A percentile compares a stretch with the other conserved stretches of the same genome.
These are phyloP conservation scores for Suhomyces prunicola DNA, from an alignment of 805 yeast genomes.

Conservation along the genomic window DNA sequence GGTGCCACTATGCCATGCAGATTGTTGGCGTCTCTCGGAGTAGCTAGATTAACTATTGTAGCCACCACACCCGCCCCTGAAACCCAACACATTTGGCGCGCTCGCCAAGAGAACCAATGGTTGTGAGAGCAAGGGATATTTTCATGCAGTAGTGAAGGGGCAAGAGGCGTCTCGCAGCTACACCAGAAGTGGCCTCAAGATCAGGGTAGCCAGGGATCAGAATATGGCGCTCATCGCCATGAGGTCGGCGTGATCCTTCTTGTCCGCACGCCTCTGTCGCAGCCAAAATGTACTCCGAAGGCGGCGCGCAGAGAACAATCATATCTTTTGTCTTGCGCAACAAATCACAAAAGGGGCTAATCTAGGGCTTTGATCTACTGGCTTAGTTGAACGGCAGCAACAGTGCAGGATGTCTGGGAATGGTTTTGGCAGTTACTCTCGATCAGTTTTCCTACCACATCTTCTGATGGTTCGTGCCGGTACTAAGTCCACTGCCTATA, in stretches of 20 bases:
- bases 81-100: background rate
- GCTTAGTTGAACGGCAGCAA: background rate
- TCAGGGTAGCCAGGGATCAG: background rate
- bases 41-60: background rate
- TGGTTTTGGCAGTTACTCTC: background rate
- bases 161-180: background rate
- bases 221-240: no score
- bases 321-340: background rate
- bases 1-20: background rate
- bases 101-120: background rate
- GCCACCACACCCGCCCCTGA: background rate
- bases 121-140: background rate
- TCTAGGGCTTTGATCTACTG: background rate
- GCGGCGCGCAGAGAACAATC: background rate
- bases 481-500: background rate
- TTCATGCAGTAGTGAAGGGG: background rate
- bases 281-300: slow-evolving; percentile 1
- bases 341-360: background rate
- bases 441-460: background rate
- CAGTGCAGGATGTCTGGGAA: background rate
- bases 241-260: no score
- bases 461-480: background rate
- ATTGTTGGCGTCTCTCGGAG: background rate
- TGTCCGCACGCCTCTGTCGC: background rate
- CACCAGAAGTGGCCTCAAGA: background rate